Evolutionary conservation across 1,139 yeast species (phyloP).

Genomic region (Blastobotrys raffinosifermentans): DNA sequence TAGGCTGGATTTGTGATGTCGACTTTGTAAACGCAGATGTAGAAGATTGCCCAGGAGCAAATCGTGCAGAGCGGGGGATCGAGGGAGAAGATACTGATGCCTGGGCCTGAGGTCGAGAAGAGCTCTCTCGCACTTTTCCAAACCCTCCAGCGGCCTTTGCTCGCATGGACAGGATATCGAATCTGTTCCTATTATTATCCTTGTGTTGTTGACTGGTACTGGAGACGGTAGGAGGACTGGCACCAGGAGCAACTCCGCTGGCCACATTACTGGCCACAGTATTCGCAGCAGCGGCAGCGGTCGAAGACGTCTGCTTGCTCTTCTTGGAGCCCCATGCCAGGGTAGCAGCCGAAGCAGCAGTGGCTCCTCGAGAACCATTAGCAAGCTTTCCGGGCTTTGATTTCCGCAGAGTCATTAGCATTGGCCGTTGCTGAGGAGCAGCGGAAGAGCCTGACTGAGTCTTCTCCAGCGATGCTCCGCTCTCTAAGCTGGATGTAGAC

Average conservation of each 20-base stretch:
- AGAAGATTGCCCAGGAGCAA: too few species aligned
- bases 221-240: slow-evolving; percentile 5
- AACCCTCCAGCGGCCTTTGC: slow-evolving; percentile 14
- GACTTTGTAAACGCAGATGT: too few species aligned
- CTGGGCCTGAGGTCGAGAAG: too few species aligned
- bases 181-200: too few species aligned
- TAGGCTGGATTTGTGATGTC: too few species aligned
- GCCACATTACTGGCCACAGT: slow-evolving; percentile 1
- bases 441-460: background rate
- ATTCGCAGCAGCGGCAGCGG: background rate
- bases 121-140: slow-evolving; percentile 11
- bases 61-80: too few species aligned
- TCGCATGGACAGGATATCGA: slow-evolving; percentile 15
- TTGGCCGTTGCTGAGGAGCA: slow-evolving; percentile 11
- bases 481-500: background rate
- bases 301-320: background rate
- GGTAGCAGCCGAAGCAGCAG: slow-evolving; percentile 24
- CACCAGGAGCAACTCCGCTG: slow-evolving; percentile 1
- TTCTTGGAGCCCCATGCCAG: slow-evolving; percentile 20
- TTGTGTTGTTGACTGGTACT: too few species aligned
- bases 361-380: slow-evolving; percentile 14
- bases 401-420: slow-evolving; percentile 21
- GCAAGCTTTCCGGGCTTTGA: slow-evolving; percentile 18
- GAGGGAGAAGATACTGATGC: slow-evolving; percentile 1
- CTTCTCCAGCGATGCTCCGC: background rate